Percentiles rank a stretch among this genome's conserved stretches.
These are phyloP conservation scores for Clitopilus hobsonii DNA, from an alignment of 768 basidiomycete genomes.

Conservation along the genomic window DNA sequence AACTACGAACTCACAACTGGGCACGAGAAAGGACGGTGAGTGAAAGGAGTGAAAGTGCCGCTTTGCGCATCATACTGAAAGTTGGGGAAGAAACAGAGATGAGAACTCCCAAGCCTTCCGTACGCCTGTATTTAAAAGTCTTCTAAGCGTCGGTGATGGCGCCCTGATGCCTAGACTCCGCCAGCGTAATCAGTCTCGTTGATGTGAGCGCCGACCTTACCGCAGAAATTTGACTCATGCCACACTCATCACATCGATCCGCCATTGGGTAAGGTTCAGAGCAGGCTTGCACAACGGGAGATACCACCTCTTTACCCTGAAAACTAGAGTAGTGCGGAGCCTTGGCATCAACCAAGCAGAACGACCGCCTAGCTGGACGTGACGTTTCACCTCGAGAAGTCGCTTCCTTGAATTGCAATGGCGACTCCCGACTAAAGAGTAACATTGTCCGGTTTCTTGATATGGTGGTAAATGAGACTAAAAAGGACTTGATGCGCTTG, in stretches of 20 bases:
- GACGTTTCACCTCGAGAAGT: too few relatives aligned
- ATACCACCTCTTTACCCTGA: too few relatives aligned
- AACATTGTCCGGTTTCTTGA: not conserved
- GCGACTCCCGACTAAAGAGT: too few relatives aligned
- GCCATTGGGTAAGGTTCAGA: too few relatives aligned
- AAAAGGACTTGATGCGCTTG: not conserved
- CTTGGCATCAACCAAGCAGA: too few relatives aligned
- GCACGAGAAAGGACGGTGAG: not conserved
- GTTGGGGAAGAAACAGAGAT: not conserved
- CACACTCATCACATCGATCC: too few relatives aligned
- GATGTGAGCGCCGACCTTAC: not conserved
- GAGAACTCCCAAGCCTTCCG: not conserved
- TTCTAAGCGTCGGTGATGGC: not conserved
- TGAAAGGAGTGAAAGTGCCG: not conserved
- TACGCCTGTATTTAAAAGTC: not conserved
- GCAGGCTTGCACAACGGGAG: too few relatives aligned
- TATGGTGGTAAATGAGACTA: conserved; percentile 4
- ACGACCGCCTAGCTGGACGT: too few relatives aligned
- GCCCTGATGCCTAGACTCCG: not conserved
- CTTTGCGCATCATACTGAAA: not conserved
- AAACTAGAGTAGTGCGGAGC: too few relatives aligned
- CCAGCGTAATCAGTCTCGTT: not conserved
- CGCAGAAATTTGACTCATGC: not conserved
- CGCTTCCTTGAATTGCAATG: too few relatives aligned
- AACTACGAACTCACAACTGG: conserved; percentile 3